Base-by-base conservation (phyloP, 805 yeast genomes). In the Suhomyces pyralidae region DNA sequence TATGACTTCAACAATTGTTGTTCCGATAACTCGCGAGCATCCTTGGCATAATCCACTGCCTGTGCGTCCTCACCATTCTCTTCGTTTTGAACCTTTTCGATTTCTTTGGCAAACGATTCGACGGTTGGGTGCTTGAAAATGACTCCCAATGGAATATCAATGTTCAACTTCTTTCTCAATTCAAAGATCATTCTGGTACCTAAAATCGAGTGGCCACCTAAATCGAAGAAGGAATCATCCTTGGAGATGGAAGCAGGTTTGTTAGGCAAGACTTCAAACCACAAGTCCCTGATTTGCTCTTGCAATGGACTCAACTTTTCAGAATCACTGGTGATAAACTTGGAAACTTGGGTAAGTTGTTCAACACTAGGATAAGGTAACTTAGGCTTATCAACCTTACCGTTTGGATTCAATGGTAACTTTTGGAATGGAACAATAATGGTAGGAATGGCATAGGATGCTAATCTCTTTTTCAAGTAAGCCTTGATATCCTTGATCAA, bases 181-280 rank as follows among this genome's bases (percentile, higher is more conserved):
- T 88, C 92, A 63, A 94, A 94, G 55, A 94, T 93, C 97, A 94
- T 91, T 67, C 96, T 83, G 0, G 99, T 96, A 7, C 98, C 98
- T 57, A 94, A 77, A 62, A 94, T 93, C 1, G 98, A 93, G 70
- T 94, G 99, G 2, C 99, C 99, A 54, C 99, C 99, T 50, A 96
- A 75, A 66, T 94, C 99, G 64, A 94, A 94, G 81, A 94, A 94
- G 1, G 96, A 88, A 68, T 94, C 99, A 2, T 81, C 81, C 32
- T 86, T 86, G 28, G 86, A 77, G 43, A 91, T 80, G 2, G 88
- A 73, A 1, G 93, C 86, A 6, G 97, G 97, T 57, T 83, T 81
- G 59, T 84, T 87, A 43, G 98, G 98, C 59, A 94, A 78, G 10
- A 94, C 86, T 24, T 80, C 80, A 49, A 87, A 71, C 99, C 99